These are phyloP conservation scores for Ottelia alismoides DNA, from an alignment of 106 monocot genomes.

Conservation along the genomic window DNA sequence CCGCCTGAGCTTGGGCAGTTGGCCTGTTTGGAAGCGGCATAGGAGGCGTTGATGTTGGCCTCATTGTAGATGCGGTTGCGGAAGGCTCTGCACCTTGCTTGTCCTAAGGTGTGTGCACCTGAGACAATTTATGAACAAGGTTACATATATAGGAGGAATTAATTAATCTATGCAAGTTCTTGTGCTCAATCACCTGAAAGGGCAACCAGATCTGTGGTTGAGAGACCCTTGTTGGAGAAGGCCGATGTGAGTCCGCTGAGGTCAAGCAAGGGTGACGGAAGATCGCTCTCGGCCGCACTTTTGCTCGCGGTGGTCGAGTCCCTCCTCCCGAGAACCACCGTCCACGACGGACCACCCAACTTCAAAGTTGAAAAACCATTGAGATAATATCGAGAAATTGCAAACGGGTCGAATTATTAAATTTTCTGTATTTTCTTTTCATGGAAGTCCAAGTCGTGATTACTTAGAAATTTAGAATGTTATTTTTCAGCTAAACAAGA, in stretches of 20 bases:
- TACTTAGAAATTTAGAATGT: too few species aligned
- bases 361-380: too few species aligned
- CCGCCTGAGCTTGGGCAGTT: constrained; percentile 2
- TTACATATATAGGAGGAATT: too few species aligned
- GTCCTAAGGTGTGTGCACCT: constrained; percentile 9
- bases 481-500: too few species aligned
- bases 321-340: not conserved
- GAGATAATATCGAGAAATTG: too few species aligned
- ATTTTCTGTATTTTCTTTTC: too few species aligned
- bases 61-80: constrained; percentile 9
- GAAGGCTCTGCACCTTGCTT: not conserved
- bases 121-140: too few species aligned
- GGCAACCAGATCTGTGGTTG: constrained; percentile 1
- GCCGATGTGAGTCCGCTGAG: not conserved
- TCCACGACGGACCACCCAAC: constrained; percentile 6
- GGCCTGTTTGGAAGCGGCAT: not conserved
- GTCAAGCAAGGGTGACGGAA: constrained; percentile 1
- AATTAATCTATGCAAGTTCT: too few species aligned
- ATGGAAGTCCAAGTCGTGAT: too few species aligned
- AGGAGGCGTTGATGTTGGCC: constrained; percentile 5
- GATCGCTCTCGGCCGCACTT: not conserved
- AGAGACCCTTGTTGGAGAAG: constrained; percentile 4
- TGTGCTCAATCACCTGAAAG: too few species aligned
- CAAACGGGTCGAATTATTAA: too few species aligned
- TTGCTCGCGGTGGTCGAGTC: constrained; percentile 7